Conservation (phyloP, 2,329 filamentous ascomycete genomes). For the Colletotrichum abscissum region DNA sequence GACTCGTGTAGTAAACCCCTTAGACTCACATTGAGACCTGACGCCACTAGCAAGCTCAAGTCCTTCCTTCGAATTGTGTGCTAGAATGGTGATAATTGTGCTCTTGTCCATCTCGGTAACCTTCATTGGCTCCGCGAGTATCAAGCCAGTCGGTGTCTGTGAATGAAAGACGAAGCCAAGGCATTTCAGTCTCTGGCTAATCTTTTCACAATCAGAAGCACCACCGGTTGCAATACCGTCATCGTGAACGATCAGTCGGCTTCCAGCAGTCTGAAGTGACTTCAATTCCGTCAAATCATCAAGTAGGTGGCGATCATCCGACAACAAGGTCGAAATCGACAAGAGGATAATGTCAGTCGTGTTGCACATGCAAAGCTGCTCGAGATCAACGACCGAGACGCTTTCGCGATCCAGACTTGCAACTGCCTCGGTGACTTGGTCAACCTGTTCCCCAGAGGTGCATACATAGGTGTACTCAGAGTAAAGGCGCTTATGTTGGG, state of each 20-base stretch:
- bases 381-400: constrained; percentile 9
- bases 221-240: not conserved
- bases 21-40: not conserved
- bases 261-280: not conserved
- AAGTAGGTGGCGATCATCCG: not conserved
- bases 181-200: not conserved
- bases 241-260: not conserved
- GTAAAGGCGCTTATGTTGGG: constrained; percentile 13
- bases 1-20: not conserved
- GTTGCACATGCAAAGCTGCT: constrained; percentile 15
- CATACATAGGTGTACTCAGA: constrained; percentile 20
- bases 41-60: not conserved
- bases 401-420: not conserved
- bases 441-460: constrained; percentile 8
- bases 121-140: constrained; percentile 11
- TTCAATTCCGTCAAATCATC: constrained; percentile 15
- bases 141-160: not conserved
- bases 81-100: constrained; percentile 4
- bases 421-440: not conserved
- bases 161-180: constrained; percentile 11
- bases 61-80: not conserved
- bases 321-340: constrained; percentile 1
- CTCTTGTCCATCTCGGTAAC: not conserved
- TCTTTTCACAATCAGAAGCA: not conserved
- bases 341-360: not conserved